phyloP scores from a whole-genome alignment of 2,329 filamentous ascomycete species.

The Venturia carpophila region DNA sequence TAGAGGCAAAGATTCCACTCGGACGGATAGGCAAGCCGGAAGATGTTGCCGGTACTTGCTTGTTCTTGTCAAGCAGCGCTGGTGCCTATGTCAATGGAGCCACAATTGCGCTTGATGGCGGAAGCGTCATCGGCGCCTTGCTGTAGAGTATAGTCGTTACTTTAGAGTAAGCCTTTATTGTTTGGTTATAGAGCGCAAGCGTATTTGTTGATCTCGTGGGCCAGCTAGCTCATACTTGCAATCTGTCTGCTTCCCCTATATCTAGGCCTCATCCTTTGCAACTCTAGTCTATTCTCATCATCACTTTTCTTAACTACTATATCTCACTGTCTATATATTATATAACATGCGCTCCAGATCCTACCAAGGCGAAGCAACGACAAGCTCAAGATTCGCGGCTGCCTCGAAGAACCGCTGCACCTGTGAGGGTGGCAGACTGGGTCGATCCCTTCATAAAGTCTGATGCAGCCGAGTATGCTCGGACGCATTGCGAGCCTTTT shows the following conservation, averaged over 20 bases:
- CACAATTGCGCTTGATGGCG: constrained; percentile 37
- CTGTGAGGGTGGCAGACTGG: too few species aligned
- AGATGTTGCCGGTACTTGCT: constrained; percentile 63
- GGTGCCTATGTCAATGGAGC: constrained; percentile 43
- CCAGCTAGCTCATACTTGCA: not conserved
- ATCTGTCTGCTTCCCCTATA: not conserved
- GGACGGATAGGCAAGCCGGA: constrained; percentile 58
- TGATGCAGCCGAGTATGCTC: too few species aligned
- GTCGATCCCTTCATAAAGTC: too few species aligned
- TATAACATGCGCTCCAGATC: too few species aligned
- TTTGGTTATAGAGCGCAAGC: not conserved
- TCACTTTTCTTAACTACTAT: not conserved
- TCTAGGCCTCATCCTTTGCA: not conserved
- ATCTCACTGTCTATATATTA: too few species aligned
- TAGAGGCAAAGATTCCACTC: constrained; percentile 55
- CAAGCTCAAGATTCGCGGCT: too few species aligned
- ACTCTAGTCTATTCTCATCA: not conserved
- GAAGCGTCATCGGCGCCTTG: constrained; percentile 32
- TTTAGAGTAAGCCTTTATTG: not conserved
- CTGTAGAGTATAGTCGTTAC: constrained; percentile 24
- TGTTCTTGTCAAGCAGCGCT: constrained; percentile 61
- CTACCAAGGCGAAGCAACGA: too few species aligned
- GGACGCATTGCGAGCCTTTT: too few species aligned
- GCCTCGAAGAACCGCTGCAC: too few species aligned
- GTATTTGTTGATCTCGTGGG: not conserved